phyloP scores from a whole-genome alignment of 2,329 filamentous ascomycete species.

The Colletotrichum liaoningense region DNA sequence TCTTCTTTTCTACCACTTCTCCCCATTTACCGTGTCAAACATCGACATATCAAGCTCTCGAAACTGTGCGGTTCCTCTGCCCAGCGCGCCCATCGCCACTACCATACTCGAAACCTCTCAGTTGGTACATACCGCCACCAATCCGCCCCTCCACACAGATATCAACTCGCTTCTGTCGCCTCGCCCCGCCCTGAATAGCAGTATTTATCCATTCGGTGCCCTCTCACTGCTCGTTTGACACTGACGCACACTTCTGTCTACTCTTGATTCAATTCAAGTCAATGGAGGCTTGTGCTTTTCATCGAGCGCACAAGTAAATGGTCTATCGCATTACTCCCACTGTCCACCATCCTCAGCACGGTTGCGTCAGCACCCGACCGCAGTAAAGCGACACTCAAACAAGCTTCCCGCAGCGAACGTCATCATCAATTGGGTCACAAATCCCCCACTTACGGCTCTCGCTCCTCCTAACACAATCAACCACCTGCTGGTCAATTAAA shows the following conservation, averaged over 20 bases:
- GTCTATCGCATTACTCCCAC: constrained; percentile 14
- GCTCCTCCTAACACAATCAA: constrained; percentile 13
- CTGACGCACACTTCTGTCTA: constrained; percentile 5
- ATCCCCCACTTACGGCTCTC: constrained; percentile 22
- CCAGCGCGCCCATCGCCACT: constrained; percentile 12
- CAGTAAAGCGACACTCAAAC: constrained; percentile 10
- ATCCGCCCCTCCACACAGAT: not conserved
- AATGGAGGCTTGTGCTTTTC: constrained; percentile 7
- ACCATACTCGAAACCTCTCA: not conserved
- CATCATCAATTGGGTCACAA: constrained; percentile 22
- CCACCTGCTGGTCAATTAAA: constrained; percentile 1
- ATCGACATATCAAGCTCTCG: not conserved
- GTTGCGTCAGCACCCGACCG: constrained; percentile 22
- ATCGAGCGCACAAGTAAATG: constrained; percentile 3
- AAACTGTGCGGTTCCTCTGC: not conserved
- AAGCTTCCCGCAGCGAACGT: constrained; percentile 22
- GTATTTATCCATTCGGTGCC: not conserved
- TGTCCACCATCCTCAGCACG: constrained; percentile 2
- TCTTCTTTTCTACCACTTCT: not conserved
- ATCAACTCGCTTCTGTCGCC: constrained; percentile 4
- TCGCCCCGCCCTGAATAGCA: not conserved
- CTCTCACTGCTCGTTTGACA: not conserved
- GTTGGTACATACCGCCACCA: constrained; percentile 6
- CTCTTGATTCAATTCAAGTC: constrained; percentile 12
- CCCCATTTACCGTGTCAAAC: not conserved